Conservation (phyloP, 2,329 filamentous ascomycete genomes). For the Arthrobotrys pseudoclavata region DNA sequence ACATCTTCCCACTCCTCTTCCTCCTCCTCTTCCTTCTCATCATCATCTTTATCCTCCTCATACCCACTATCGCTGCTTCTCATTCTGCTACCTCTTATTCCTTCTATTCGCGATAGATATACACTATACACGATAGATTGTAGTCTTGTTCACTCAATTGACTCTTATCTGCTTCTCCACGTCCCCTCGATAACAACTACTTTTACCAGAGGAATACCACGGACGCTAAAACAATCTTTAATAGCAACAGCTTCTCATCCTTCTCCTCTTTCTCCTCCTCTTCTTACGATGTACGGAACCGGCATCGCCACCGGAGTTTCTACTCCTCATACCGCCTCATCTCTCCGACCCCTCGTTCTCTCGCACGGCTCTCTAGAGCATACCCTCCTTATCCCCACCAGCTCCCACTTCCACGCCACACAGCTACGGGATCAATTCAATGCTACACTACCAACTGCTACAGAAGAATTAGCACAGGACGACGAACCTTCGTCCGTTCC, state of each 20-base stretch:
- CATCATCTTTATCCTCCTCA: not conserved
- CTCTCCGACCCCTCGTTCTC: conserved; percentile 89
- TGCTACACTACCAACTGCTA: conserved; percentile 85
- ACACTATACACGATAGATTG: conserved; percentile 13
- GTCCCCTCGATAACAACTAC: conserved; percentile 26
- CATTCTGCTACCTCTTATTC: not conserved
- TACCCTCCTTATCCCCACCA: conserved; percentile 93
- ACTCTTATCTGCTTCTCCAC: conserved; percentile 64
- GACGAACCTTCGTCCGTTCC: conserved; percentile 97
- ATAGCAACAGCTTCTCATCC: not conserved
- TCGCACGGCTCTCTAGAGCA: conserved; percentile 95
- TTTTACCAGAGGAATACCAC: conserved; percentile 2
- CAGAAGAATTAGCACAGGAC: conserved; percentile 96
- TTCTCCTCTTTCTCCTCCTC: conserved; percentile 7
- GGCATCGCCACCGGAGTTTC: conserved; percentile 91
- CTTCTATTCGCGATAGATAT: conserved; percentile 3
- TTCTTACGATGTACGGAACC: conserved; percentile 87
- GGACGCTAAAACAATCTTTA: not conserved
- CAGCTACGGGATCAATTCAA: conserved; percentile 93
- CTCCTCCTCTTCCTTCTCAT: not conserved
- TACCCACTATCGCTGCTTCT: not conserved
- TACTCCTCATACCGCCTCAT: conserved; percentile 92
- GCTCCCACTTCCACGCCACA: conserved; percentile 93
- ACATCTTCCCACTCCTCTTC: conserved; percentile 15
- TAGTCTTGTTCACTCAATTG: conserved; percentile 18